Percentiles rank a stretch among this genome's conserved stretches.
Evolutionary conservation across 1,284 basidiomycete genomes (phyloP).

Genomic region (Porodaedalea pini): DNA sequence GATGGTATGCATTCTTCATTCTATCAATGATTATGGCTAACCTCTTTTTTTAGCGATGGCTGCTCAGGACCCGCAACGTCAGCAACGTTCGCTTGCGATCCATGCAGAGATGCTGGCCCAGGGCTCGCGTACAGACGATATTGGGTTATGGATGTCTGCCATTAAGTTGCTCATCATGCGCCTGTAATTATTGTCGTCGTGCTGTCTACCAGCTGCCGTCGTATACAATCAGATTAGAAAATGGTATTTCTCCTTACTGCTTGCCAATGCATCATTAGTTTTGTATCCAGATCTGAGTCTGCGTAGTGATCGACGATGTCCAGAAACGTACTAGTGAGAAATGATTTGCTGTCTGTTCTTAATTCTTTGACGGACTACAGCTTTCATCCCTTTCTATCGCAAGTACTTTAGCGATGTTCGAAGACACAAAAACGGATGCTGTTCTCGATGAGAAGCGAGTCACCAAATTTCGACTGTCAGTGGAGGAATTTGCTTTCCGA

Average conservation of each 20-base stretch:
- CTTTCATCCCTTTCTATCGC: not conserved
- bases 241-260: not conserved
- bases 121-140: slow-evolving; percentile 75
- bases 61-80: slow-evolving; percentile 63
- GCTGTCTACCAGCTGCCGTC: not conserved
- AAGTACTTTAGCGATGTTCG: not conserved
- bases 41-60: slow-evolving; percentile 59
- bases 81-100: slow-evolving; percentile 66
- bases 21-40: slow-evolving; percentile 15
- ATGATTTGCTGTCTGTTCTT: no score
- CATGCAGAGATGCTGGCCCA: slow-evolving; percentile 78
- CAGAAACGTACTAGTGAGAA: no score
- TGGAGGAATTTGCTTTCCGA: not conserved
- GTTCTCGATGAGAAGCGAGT: not conserved
- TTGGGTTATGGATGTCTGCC: slow-evolving; percentile 84
- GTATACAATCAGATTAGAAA: not conserved
- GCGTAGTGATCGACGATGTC: no score
- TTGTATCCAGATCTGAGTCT: no score
- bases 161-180: slow-evolving; percentile 79
- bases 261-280: not conserved
- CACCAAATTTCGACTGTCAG: not conserved
- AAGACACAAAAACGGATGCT: not conserved
- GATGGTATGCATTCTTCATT: slow-evolving; percentile 49
- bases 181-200: slow-evolving; percentile 31
- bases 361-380: not conserved